phyloP scores from a whole-genome alignment of 2,329 filamentous ascomycete species.

The Fusarium stilboides region DNA sequence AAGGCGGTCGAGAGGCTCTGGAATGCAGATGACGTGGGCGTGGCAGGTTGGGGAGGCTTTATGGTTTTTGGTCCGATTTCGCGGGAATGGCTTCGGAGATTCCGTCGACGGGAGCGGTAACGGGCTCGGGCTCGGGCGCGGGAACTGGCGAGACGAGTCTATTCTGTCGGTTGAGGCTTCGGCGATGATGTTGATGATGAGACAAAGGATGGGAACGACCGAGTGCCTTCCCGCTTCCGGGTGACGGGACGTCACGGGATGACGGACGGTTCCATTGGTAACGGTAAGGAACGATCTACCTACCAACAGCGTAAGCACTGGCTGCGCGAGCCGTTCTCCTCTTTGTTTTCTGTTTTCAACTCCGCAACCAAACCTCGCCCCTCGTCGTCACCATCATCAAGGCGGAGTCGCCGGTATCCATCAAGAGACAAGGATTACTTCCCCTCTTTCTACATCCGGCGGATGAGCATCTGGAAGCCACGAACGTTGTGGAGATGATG shows the following conservation, averaged over 20 bases:
- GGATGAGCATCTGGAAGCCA: slow-evolving; percentile 1
- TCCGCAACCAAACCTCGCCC: slow-evolving; percentile 4
- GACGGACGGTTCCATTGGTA: slow-evolving; percentile 17
- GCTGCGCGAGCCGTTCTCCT: background rate
- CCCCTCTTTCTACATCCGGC: slow-evolving; percentile 31
- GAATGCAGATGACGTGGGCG: slow-evolving; percentile 36
- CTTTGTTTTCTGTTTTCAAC: slow-evolving; percentile 12
- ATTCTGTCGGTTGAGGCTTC: background rate
- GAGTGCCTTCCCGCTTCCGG: slow-evolving; percentile 26
- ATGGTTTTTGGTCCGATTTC: slow-evolving; percentile 5
- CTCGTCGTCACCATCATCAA: background rate
- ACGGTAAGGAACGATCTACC: slow-evolving; percentile 16
- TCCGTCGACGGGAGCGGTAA: slow-evolving; percentile 34
- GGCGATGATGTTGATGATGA: slow-evolving; percentile 2
- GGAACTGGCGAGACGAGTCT: background rate
- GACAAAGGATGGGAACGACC: background rate
- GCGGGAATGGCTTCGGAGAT: slow-evolving; percentile 27
- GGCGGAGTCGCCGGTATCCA: slow-evolving; percentile 3
- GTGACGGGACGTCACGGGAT: slow-evolving; percentile 37
- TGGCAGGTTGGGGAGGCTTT: slow-evolving; percentile 3
- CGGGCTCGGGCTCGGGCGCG: background rate
- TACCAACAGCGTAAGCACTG: background rate
- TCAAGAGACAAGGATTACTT: background rate
- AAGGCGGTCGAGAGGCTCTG: slow-evolving; percentile 27
- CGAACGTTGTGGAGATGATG: slow-evolving; percentile 22